Conservation (phyloP, 2,329 filamentous ascomycete genomes). For the Claviceps cyperi region DNA sequence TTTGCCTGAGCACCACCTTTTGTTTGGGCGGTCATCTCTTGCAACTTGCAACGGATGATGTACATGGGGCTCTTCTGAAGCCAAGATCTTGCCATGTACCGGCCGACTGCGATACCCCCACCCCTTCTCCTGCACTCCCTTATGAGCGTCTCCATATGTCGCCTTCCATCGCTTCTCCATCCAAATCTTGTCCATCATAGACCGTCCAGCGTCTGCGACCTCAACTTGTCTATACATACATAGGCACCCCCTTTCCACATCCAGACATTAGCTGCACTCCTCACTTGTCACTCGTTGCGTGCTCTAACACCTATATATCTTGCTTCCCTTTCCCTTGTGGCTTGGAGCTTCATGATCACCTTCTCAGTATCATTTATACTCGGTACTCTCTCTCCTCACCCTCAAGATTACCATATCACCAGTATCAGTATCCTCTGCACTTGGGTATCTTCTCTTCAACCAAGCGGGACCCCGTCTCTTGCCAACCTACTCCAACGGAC, state of each 20-base stretch:
- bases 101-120: not conserved
- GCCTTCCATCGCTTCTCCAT: not conserved
- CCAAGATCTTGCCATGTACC: slow-evolving; percentile 7
- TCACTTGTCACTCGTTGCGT: not conserved
- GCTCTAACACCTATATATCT: slow-evolving; percentile 4
- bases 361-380: not conserved
- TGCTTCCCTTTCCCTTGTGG: not conserved
- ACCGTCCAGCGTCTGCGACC: not conserved
- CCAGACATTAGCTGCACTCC: not conserved
- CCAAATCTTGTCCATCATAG: not conserved
- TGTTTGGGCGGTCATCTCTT: slow-evolving; percentile 1
- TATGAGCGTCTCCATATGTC: not conserved
- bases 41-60: not conserved
- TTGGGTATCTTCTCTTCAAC: too few relatives aligned
- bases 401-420: too few relatives aligned
- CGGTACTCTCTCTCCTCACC: too few relatives aligned
- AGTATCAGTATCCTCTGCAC: too few relatives aligned
- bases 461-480: too few relatives aligned
- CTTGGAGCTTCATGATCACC: not conserved
- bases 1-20: slow-evolving; percentile 3
- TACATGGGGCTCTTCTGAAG: not conserved
- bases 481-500: too few relatives aligned
- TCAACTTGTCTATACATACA: not conserved
- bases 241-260: slow-evolving; percentile 3
- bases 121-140: not conserved